These are phyloP conservation scores for Trifolium pratense DNA, from an alignment of 306 rosid species.

Conservation along the genomic window DNA sequence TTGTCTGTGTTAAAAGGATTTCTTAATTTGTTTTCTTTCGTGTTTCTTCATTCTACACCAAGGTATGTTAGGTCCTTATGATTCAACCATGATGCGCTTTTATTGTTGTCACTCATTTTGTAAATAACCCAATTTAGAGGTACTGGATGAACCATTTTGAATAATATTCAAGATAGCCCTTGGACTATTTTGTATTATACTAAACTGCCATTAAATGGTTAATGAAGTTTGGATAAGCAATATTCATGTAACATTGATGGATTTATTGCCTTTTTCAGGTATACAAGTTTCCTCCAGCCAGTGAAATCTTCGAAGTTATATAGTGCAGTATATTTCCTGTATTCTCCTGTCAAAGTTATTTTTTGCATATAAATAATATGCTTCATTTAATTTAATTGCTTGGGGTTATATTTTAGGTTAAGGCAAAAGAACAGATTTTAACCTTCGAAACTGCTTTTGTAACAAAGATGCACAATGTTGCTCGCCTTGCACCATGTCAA, in stretches of 20 bases:
- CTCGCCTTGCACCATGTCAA: constrained; percentile 20
- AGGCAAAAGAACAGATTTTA: background rate
- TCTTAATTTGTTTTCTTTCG: background rate
- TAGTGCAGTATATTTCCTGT: background rate
- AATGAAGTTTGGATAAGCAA: background rate
- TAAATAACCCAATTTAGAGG: background rate
- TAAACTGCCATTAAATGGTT: background rate
- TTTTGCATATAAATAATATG: background rate
- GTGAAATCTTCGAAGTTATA: background rate
- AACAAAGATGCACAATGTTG: background rate
- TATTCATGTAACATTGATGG: background rate
- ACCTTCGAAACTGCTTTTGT: background rate
- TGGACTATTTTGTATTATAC: constrained; percentile 9
- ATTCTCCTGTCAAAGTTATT: background rate
- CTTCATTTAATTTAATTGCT: constrained; percentile 1
- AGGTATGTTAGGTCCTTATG: background rate
- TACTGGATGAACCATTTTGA: constrained; percentile 2
- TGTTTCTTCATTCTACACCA: background rate
- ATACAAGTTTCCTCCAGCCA: constrained; percentile 25
- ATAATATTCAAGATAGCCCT: background rate
- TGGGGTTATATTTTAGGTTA: constrained; percentile 11
- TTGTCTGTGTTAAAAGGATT: background rate
- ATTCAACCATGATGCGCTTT: background rate
- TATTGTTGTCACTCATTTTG: background rate
- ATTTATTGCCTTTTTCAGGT: background rate